Evolutionary conservation across 495 filamentous ascomycete species (phyloP), one percentile per base, ranked within the genome.

Genomic region (Trichoderma orchidacearum): DNA sequence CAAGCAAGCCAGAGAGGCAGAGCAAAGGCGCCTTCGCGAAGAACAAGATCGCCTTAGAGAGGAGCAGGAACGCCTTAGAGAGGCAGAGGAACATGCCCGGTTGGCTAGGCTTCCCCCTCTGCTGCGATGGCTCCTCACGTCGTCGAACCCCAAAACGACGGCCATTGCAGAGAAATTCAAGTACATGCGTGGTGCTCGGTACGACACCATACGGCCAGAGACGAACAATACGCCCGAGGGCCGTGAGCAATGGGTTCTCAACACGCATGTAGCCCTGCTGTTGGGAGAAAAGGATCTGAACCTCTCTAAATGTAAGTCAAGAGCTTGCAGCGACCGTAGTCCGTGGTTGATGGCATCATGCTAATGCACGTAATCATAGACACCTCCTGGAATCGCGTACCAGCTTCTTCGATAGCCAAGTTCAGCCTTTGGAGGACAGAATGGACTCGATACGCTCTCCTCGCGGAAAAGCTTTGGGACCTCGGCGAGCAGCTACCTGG

Each of bases 261-360:
- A 89, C 59, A 83, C 85, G 45, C 79, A 90, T 62, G 83, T 83
- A 56, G 86, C 86, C 17, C 78, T 87, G 17, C 71, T 91, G 25
- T 71, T 91, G 29, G 87, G 85, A 30, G 85, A 87, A 53, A 87
- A 87, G 65, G 86, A 91, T 62, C 73, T 87, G 21, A 78, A 83
- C 35, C 73, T 91, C 29, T 82, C 84, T 23, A 80, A 84, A 71
- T 91, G 82, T 84, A 68, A 74, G 80, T 73, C 48, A 62, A 54
- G 13, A 5, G 13, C 18, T 8, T 21, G 7, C n/a, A 5, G 11
- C n/a, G n/a, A n/a, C 13, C 28, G 15, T 25, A 30, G 32, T 9
- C 8, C 23, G 27, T 27, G 12, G 45, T 30, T 18, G 35, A 45
- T 57, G 23, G 61, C 57, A 56, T 5, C n/a, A 17, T 27, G 21